Conservation (phyloP, 129 eudicot species). For the Erigeron canadensis region DNA sequence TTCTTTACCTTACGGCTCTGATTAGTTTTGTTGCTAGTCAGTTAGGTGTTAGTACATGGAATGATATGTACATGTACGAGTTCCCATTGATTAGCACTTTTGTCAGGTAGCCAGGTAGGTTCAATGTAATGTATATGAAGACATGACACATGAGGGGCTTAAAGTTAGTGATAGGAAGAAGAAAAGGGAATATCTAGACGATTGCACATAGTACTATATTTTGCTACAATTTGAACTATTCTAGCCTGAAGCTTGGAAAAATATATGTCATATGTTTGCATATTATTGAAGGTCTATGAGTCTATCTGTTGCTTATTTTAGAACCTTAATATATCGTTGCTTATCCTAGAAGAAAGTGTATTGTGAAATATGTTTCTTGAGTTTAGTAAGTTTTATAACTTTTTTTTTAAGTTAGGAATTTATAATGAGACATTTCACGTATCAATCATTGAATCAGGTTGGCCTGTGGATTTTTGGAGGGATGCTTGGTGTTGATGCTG, state of each 20-base stretch:
- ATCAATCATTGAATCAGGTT: slow-evolving; percentile 50
- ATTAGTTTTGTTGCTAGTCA: not conserved
- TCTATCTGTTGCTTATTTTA: not conserved
- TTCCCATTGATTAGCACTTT: not conserved
- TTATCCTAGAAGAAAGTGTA: not conserved
- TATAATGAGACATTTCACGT: not conserved
- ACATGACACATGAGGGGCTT: slow-evolving; percentile 1
- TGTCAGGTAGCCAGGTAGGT: not conserved
- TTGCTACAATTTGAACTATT: not conserved
- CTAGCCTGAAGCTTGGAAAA: not conserved
- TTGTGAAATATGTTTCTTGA: slow-evolving; percentile 14
- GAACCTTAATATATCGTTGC: not conserved
- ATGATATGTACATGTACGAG: not conserved
- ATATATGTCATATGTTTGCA: not conserved
- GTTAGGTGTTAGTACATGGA: not conserved
- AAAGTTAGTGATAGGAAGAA: not conserved
- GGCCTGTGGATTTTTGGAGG: slow-evolving; percentile 98
- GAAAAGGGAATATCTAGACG: not conserved
- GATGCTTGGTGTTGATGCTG: slow-evolving; percentile 78
- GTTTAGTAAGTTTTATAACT: not conserved
- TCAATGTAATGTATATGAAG: not conserved
- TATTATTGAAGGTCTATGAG: not conserved
- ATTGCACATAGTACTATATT: not conserved
- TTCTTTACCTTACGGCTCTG: not conserved
- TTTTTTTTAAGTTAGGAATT: not conserved